Evolutionary conservation across 345 rosid genomes (phyloP).

Genomic region (Isatis tinctoria): DNA sequence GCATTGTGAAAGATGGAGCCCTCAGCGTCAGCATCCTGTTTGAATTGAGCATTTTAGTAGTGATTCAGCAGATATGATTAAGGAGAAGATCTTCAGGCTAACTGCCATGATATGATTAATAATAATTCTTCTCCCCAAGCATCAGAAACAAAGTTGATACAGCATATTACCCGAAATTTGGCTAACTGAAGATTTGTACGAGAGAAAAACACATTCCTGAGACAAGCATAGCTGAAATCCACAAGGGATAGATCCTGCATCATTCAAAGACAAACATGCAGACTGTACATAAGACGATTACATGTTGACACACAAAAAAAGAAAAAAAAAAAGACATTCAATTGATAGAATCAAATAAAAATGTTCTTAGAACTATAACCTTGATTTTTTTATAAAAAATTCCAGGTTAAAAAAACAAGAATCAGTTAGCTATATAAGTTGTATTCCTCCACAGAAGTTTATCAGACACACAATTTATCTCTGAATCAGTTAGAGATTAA

Average conservation of each 20-base stretch:
- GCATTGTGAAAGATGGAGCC: conserved; percentile 89
- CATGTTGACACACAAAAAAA: background rate
- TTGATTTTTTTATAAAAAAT: too few relatives aligned
- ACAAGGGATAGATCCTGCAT: conserved; percentile 77
- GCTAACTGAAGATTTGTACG: conserved; percentile 88
- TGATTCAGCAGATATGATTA: conserved; percentile 12
- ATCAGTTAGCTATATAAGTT: background rate
- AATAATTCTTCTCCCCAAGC: background rate
- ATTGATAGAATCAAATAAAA: too few relatives aligned
- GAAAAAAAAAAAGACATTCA: too few relatives aligned
- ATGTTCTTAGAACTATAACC: too few relatives aligned
- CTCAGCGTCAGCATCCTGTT: conserved; percentile 80
- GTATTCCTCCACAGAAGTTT: background rate
- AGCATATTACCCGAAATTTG: conserved; percentile 67
- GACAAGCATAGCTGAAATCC: conserved; percentile 86
- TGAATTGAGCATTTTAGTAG: conserved; percentile 5
- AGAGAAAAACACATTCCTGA: conserved; percentile 83
- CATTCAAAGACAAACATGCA: conserved; percentile 8
- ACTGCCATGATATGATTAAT: background rate
- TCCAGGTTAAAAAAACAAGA: background rate
- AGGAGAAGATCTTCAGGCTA: background rate
- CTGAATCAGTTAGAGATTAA: background rate
- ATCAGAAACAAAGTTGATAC: background rate
- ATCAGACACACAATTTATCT: background rate
- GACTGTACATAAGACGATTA: background rate